Evolutionary conservation across 2,329 filamentous ascomycete genomes (phyloP).

Genomic region (Tolypocladium paradoxum): DNA sequence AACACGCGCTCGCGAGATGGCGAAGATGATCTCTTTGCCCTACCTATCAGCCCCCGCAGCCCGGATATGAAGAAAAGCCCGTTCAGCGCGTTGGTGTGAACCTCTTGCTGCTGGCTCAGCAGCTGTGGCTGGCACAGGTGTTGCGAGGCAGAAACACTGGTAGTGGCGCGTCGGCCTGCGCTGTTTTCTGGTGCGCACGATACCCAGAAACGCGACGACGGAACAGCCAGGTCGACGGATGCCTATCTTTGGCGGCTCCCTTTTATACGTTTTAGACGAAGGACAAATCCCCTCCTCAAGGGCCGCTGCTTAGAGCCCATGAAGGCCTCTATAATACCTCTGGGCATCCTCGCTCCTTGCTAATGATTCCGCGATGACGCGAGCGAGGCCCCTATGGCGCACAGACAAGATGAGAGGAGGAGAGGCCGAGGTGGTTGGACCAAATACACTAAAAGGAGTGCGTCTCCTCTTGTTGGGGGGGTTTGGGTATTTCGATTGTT

Average conservation of each 20-base stretch:
- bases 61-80: conserved; percentile 79
- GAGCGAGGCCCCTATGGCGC: background rate
- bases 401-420: background rate
- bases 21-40: conserved; percentile 76
- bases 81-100: conserved; percentile 42
- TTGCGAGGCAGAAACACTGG: background rate
- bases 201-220: too few relatives aligned
- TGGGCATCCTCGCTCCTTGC: background rate
- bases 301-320: background rate
- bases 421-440: background rate
- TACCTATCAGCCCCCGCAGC: conserved; percentile 76
- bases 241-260: background rate
- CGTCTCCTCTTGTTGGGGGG: background rate
- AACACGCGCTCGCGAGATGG: conserved; percentile 12
- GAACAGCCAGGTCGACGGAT: background rate
- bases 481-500: background rate
- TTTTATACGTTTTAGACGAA: background rate
- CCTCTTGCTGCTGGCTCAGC: background rate
- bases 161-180: too few relatives aligned
- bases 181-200: background rate
- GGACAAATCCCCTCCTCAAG: background rate
- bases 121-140: background rate
- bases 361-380: background rate
- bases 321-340: background rate
- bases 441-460: background rate